Percentiles rank a stretch among this genome's conserved stretches.
phyloP scores from a whole-genome alignment of 2,329 filamentous ascomycete genomes.

The Nemania abortiva region DNA sequence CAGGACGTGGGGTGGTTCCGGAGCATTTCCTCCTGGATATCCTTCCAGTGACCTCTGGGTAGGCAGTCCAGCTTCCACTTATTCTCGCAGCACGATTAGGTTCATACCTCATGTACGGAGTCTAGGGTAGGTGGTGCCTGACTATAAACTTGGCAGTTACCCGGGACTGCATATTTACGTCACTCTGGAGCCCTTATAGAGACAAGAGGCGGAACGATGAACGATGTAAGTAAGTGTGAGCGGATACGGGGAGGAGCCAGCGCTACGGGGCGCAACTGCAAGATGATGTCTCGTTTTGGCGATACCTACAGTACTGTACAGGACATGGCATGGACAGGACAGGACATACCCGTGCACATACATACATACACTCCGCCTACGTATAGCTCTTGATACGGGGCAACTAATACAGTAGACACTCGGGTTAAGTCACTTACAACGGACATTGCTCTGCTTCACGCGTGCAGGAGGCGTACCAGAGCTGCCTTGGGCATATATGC shows the following conservation, averaged over 20 bases:
- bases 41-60: background rate
- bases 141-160: conserved; percentile 12
- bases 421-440: too few relatives aligned
- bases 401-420: too few relatives aligned
- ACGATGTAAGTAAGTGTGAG: too few relatives aligned
- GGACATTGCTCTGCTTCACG: too few relatives aligned
- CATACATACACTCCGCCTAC: too few relatives aligned
- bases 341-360: too few relatives aligned
- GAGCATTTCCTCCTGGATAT: background rate
- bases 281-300: conserved; percentile 22
- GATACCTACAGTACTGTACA: background rate
- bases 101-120: too few relatives aligned
- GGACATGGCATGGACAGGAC: too few relatives aligned
- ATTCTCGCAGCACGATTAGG: background rate
- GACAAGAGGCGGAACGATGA: background rate
- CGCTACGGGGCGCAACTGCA: conserved; percentile 6
- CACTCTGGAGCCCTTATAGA: conserved; percentile 5
- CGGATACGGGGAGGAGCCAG: background rate
- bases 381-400: background rate
- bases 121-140: background rate
- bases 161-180: conserved; percentile 10
- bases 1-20: background rate
- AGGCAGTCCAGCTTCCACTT: too few relatives aligned
- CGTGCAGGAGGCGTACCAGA: too few relatives aligned
- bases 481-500: too few relatives aligned